Evolutionary conservation across 108 stramenopile genomes (phyloP).

Genomic region (Skeletonema marinoi): DNA sequence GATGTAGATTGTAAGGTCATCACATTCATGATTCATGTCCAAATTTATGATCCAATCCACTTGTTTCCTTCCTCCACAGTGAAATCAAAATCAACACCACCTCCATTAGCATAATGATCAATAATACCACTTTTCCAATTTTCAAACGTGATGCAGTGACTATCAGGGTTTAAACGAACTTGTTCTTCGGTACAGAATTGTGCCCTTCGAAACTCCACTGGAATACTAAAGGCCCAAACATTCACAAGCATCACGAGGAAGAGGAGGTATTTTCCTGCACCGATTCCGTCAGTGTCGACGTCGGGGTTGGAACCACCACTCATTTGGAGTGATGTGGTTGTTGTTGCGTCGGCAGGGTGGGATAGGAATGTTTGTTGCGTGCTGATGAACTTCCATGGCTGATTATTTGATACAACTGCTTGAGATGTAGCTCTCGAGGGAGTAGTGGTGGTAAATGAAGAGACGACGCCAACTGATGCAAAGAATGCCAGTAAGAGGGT

Average conservation of each 20-base stretch:
- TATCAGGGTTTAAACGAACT: slow-evolving; percentile 40
- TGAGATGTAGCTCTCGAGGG: neutral
- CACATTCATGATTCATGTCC: neutral
- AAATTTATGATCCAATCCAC: neutral
- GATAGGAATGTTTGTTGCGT: neutral
- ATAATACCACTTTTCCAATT: slow-evolving; percentile 45
- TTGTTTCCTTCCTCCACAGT: slow-evolving; percentile 26
- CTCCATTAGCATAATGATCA: slow-evolving; percentile 58
- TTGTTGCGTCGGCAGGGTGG: neutral
- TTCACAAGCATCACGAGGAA: slow-evolving; percentile 22
- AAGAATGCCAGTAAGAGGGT: neutral
- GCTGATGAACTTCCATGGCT: neutral
- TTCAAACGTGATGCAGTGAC: slow-evolving; percentile 49
- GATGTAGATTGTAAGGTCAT: neutral
- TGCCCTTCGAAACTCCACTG: slow-evolving; percentile 54
- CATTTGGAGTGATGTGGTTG: slow-evolving; percentile 24
- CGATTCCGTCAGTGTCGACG: slow-evolving; percentile 23
- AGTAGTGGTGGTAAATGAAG: neutral
- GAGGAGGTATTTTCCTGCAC: slow-evolving; percentile 21
- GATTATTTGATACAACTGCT: neutral
- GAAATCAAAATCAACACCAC: slow-evolving; percentile 50
- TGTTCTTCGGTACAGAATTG: slow-evolving; percentile 48
- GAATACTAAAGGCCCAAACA: slow-evolving; percentile 59
- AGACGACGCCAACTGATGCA: neutral
- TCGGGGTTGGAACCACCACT: slow-evolving; percentile 14